Evolutionary conservation across 176 grass and related monocot genomes (phyloP), one percentile per base, ranked within the genome.

Genomic region (Poa annua): DNA sequence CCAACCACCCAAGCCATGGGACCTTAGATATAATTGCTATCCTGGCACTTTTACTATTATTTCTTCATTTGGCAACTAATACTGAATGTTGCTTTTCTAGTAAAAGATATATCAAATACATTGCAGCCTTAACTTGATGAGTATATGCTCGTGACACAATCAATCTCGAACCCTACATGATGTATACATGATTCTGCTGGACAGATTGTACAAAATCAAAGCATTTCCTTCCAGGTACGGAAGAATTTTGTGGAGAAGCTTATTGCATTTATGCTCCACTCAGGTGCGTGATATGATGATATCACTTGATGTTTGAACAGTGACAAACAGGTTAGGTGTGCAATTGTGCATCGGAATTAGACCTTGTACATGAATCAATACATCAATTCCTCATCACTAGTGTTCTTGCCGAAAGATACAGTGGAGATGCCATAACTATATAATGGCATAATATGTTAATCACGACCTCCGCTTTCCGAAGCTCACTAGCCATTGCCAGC

Each of bases 121-220:
- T 55, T 49, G 3, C 9, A 67, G 68, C 7, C 75, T 33, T 79
- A 26, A 57, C 84, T 73, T 74, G 25, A 48, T 88, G 76, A 29
- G 29, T 29, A 29, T 29, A 29, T 29, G 29, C 29, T 29, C 29
- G 29, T 29, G 29, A 29, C 29, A 29, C 29, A 29, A 29, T 29
- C 29, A 29, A 29, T 29, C 29, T 29, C 29, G 1, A 29, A 29
- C 29, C 29, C 29, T 29, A 29, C 35, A 29, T 66, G 34, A 79
- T 50, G n/a, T 22, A 50, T 57, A 57, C 26, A 66, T 16, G 79
- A 60, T 74, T 39, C 26, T 51, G 44, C 42, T 17, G 26, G 64
- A 72, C 78, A 66, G 72, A 53, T 14, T 71, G 55, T 83, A 24
- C 65, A 86, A 55, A 82, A 86, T 65, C 69, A 80, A 42, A 75